A percentile compares a stretch with the other conserved stretches of the same genome.
These are phyloP conservation scores for Penicillium sp. DNA, from an alignment of 2,329 filamentous ascomycete genomes.

Conservation along the genomic window DNA sequence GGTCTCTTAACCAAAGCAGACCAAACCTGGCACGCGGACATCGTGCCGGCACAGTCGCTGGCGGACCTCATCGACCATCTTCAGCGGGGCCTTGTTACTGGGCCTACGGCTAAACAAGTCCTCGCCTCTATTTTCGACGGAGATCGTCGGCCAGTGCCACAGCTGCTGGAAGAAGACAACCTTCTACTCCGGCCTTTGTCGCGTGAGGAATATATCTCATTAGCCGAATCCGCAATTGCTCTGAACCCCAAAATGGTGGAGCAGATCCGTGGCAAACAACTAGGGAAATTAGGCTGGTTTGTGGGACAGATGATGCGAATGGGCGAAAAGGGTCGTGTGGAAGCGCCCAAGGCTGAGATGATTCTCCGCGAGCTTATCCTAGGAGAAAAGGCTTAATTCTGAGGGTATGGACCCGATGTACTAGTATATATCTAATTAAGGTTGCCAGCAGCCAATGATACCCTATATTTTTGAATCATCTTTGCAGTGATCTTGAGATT, in stretches of 20 bases:
- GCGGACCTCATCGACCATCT: conserved; percentile 49
- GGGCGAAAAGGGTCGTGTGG: conserved; percentile 58
- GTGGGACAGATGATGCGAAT: conserved; percentile 67
- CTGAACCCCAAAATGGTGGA: conserved; percentile 59
- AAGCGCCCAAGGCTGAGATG: conserved; percentile 35
- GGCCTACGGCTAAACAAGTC: conserved; percentile 61
- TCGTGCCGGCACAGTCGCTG: conserved; percentile 44
- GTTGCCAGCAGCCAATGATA: conserved; percentile 20
- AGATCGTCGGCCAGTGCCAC: conserved; percentile 48
- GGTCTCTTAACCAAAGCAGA: conserved; percentile 60
- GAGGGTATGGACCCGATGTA: background rate
- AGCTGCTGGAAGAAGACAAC: conserved; percentile 59
- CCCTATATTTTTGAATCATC: conserved; percentile 11
- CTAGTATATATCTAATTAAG: background rate
- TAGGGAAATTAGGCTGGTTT: conserved; percentile 67
- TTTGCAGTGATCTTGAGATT: background rate
- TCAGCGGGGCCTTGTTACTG: conserved; percentile 48
- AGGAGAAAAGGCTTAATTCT: conserved; percentile 1
- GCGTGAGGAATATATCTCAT: conserved; percentile 54
- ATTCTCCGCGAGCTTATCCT: conserved; percentile 50
- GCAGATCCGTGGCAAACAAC: conserved; percentile 60
- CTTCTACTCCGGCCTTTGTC: conserved; percentile 57
- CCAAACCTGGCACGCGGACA: conserved; percentile 39
- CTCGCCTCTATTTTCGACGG: conserved; percentile 57
- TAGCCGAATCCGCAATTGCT: conserved; percentile 56